Conservation (phyloP, 352 stramenopile species). For the Pythium catenulatum region DNA sequence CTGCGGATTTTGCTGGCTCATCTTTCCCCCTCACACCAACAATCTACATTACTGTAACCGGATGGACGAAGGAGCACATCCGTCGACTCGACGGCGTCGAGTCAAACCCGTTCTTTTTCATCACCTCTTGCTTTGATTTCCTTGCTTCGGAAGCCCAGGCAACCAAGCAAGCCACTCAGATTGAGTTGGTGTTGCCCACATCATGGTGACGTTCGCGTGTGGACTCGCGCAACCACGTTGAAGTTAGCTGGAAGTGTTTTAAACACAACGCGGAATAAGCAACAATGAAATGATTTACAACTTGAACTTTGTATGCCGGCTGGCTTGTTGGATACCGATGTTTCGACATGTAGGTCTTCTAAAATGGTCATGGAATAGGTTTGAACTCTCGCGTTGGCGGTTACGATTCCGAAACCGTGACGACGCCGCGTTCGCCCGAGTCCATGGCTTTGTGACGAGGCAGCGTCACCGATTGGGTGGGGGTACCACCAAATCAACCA, state of each 20-base stretch:
- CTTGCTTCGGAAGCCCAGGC: too few relatives aligned
- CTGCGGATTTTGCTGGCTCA: too few relatives aligned
- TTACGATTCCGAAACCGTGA: constrained; percentile 39
- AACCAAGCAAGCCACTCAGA: too few relatives aligned
- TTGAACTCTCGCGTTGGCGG: constrained; percentile 35
- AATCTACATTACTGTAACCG: too few relatives aligned
- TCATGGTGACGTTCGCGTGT: neutral
- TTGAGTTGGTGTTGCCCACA: too few relatives aligned
- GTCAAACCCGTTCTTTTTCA: too few relatives aligned
- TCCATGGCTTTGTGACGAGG: constrained; percentile 50
- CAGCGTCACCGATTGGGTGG: constrained; percentile 41
- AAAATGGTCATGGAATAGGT: constrained; percentile 34
- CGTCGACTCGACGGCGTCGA: too few relatives aligned
- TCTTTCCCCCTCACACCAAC: too few relatives aligned
- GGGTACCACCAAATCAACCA: constrained; percentile 19
- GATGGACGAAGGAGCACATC: too few relatives aligned
- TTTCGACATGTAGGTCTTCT: constrained; percentile 33
- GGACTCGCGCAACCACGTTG: neutral
- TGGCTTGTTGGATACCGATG: too few relatives aligned
- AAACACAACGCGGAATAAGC: neutral
- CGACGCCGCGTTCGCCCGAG: constrained; percentile 27
- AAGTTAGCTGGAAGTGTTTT: constrained; percentile 20
- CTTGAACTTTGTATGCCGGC: neutral
- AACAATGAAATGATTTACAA: neutral
- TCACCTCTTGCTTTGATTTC: too few relatives aligned